Evolutionary conservation across 371 early-diverging fungal species (phyloP), one percentile per base, ranked within the genome.

Genomic region (Rhizopus arrhizus): DNA sequence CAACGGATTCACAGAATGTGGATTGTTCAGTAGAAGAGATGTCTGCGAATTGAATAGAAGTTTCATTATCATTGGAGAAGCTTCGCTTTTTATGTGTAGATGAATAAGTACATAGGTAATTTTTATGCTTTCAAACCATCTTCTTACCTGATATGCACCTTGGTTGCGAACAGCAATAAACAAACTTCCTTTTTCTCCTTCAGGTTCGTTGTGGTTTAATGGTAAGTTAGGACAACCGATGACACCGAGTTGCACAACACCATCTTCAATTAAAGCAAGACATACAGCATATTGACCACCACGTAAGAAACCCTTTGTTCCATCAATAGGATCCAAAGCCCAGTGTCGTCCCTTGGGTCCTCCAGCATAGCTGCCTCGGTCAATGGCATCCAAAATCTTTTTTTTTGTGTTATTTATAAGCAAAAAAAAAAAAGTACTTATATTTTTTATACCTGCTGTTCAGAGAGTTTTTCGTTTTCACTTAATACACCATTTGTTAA

Each of bases 221-320:
- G 94, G 94, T 38, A 98, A 78, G 69, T 98, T 97, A 12, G 99
- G 99, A 68, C 97, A 93, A 4, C 96, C 98, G 71, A 96, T 84
- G 22, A 96, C 95, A 55, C 95, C 98, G 2, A 98, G 70, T 65
- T 91, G 78, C 5, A 98, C 97, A 31, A 85, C 70, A 32, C 97
- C 96, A 66, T 97, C 90, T 5, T 87, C 83, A 62, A 98, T 88
- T 53, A 96, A 79, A 15, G 97, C 96, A 42, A 98, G 80, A 65
- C 98, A 97, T 4, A 98, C 94, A 0, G 98, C 98, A 75, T 85
- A 98, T 83, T 98, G 99, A 56, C 92, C 97, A 50, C 97, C 97
- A 58, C 99, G 87, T 67, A 98, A 76, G 69, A 97, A 98, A 6
- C 99, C 99, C 73, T 91, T 91, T 32, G 93, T 93, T 28, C 93